Conservation (phyloP, 1,139 yeast genomes). For the Blastobotrys apis region DNA sequence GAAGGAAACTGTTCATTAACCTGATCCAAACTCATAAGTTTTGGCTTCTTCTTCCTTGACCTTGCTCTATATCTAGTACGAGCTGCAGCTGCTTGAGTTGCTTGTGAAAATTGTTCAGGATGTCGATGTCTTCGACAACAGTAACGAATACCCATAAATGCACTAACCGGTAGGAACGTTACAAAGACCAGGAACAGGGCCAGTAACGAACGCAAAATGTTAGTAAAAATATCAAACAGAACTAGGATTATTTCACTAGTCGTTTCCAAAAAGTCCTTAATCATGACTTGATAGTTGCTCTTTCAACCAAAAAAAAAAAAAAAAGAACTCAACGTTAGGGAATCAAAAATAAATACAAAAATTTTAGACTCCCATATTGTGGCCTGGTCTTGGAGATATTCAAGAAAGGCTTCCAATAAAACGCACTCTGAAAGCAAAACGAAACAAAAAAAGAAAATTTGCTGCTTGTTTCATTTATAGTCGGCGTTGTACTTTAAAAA, state of each 20-base stretch:
- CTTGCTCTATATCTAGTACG: conserved; percentile 18
- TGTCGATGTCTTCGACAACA: conserved; percentile 32
- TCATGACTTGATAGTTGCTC: conserved; percentile 2
- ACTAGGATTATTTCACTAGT: background rate
- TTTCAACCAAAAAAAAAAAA: background rate
- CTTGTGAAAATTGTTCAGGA: conserved; percentile 18
- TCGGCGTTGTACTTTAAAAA: no score
- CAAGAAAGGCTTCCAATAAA: background rate
- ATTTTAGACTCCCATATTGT: no score
- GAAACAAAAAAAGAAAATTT: background rate
- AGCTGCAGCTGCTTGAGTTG: conserved; percentile 11
- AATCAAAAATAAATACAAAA: no score
- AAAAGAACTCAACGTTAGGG: background rate
- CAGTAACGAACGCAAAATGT: conserved; percentile 21
- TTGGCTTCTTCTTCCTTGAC: conserved; percentile 29
- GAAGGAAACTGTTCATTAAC: conserved; percentile 64
- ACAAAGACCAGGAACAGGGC: conserved; percentile 22
- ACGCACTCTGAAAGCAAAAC: background rate
- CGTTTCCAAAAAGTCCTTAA: conserved; percentile 3
- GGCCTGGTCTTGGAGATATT: no score
- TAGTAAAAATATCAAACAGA: conserved; percentile 17
- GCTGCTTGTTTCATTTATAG: no score
- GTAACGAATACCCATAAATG: conserved; percentile 35
- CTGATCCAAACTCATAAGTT: conserved; percentile 51
- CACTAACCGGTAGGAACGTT: conserved; percentile 27